Evolutionary conservation across 176 grass and related monocot genomes (phyloP).

Genomic region (Triticum urartu): DNA sequence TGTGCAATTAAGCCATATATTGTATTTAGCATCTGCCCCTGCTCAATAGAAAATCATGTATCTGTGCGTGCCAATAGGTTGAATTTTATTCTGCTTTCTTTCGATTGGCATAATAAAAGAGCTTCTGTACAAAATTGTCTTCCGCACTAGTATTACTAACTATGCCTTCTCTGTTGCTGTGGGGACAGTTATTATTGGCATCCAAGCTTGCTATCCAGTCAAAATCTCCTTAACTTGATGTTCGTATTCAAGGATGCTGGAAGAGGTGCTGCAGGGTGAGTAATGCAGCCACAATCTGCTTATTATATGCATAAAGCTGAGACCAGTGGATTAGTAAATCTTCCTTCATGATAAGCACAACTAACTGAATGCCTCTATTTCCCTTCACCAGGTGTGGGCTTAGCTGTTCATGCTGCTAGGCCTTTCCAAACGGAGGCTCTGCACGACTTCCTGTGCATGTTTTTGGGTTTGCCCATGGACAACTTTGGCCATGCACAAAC

Average conservation of each 20-base stretch:
- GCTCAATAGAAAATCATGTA: background rate
- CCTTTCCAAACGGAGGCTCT: conserved; percentile 61
- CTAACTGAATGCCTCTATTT: background rate
- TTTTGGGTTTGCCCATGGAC: background rate
- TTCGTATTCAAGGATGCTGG: conserved; percentile 46
- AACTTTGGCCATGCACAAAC: conserved; percentile 24
- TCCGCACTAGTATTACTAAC: background rate
- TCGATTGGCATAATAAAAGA: background rate
- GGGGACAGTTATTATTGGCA: conserved; percentile 55
- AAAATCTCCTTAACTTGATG: conserved; percentile 58
- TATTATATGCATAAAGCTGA: background rate
- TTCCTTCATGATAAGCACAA: background rate
- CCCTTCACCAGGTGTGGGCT: conserved; percentile 42
- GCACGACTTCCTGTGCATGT: background rate
- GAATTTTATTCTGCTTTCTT: background rate
- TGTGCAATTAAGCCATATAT: too few species aligned
- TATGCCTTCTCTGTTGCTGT: conserved; percentile 11
- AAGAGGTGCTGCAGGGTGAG: conserved; percentile 49
- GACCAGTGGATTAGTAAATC: background rate
- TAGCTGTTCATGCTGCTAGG: conserved; percentile 67
- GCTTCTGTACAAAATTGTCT: background rate
- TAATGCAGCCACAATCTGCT: background rate
- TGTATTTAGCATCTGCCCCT: background rate
- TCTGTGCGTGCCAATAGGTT: background rate
- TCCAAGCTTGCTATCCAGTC: conserved; percentile 52